phyloP scores from a whole-genome alignment of 2,329 filamentous ascomycete genomes.

The Colletotrichum lupini region DNA sequence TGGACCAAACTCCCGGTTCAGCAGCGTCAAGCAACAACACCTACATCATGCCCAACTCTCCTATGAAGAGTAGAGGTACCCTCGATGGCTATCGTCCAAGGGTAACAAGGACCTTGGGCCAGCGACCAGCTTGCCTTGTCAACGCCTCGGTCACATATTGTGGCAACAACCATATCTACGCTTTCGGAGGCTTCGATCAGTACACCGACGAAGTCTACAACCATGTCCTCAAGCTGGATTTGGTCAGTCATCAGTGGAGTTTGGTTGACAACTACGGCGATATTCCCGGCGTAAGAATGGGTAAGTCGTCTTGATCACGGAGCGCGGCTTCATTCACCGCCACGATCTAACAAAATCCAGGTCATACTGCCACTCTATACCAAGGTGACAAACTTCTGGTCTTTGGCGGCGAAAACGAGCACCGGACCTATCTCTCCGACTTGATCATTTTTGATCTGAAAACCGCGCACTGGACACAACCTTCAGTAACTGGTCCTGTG shows the following conservation, averaged over 20 bases:
- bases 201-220: conserved; percentile 99
- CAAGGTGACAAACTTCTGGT: conserved; percentile 95
- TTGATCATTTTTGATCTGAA: conserved; percentile 96
- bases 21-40: conserved; percentile 76
- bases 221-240: conserved; percentile 89
- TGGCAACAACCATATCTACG: conserved; percentile 96
- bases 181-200: conserved; percentile 98
- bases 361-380: conserved; percentile 94
- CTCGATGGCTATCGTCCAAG: conserved; percentile 85
- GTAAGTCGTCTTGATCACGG: conserved; percentile 58
- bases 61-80: conserved; percentile 72
- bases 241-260: conserved; percentile 91
- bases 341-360: conserved; percentile 54
- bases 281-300: conserved; percentile 97
- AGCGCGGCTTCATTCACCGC: conserved; percentile 8
- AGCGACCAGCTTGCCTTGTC: conserved; percentile 91
- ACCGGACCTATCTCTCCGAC: conserved; percentile 93
- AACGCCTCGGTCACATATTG: conserved; percentile 99
- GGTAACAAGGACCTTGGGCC: conserved; percentile 81
- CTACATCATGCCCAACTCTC: conserved; percentile 91
- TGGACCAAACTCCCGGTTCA: conserved; percentile 57
- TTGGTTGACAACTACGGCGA: conserved; percentile 98
- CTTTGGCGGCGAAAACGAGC: conserved; percentile 98
- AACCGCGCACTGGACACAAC: conserved; percentile 95
- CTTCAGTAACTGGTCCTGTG: conserved; percentile 83